Evolutionary conservation across 208 protist genomes (phyloP).

Genomic region (Trypanosoma mega): DNA sequence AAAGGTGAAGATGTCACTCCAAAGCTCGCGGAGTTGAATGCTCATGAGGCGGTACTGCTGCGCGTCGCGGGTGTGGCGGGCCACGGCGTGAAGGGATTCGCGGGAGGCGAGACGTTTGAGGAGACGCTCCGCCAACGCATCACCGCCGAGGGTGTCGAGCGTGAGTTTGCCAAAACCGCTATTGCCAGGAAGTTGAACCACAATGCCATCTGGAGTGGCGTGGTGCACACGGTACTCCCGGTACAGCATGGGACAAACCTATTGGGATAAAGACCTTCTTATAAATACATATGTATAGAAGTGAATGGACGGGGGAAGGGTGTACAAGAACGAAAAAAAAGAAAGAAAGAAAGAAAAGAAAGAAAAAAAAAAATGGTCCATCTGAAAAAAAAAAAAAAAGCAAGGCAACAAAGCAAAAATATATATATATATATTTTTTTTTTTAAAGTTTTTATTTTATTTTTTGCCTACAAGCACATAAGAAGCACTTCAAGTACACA

Average conservation of each 20-base stretch:
- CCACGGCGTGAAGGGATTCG: constrained; percentile 47
- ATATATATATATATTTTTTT: not conserved
- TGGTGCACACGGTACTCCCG: constrained; percentile 83
- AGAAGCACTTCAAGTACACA: no score
- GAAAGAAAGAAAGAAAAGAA: constrained; percentile 1
- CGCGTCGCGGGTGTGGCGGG: constrained; percentile 48
- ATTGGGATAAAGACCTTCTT: no score
- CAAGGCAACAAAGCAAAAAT: not conserved
- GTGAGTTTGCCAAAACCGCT: constrained; percentile 79
- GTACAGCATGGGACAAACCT: constrained; percentile 26
- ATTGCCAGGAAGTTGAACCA: constrained; percentile 76
- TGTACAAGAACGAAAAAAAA: not conserved
- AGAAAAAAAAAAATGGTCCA: constrained; percentile 2
- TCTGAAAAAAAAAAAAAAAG: constrained; percentile 5
- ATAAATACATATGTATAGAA: constrained; percentile 6
- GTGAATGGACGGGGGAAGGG: not conserved
- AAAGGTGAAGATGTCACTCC: constrained; percentile 57
- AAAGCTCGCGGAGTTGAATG: constrained; percentile 52
- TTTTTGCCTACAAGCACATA: no score
- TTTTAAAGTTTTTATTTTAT: not conserved
- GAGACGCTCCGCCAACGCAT: constrained; percentile 62
- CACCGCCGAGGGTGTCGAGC: constrained; percentile 61
- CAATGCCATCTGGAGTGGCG: constrained; percentile 55
- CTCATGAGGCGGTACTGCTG: constrained; percentile 79
- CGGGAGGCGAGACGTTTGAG: constrained; percentile 59